Base-by-base conservation (phyloP, 169 alveolate genomes). In the Perkinsus marinus region DNA sequence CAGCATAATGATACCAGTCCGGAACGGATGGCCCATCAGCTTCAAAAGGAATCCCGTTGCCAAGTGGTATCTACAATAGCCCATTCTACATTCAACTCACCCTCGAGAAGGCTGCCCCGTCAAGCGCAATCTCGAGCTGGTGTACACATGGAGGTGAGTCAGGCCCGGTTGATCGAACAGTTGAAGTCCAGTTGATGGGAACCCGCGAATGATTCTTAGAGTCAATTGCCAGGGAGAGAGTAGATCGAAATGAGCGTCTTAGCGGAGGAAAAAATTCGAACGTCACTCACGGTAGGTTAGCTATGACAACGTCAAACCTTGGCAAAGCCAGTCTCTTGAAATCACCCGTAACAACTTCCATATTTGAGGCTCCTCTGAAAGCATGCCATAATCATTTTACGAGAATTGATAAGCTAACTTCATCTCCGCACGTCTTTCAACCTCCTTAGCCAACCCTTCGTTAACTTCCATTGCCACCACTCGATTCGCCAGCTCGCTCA, bases 361-460 rank as follows among this genome's bases (percentile, higher is more conserved):
- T 97, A 96, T 41, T 91, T 95, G 92, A 93, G 94, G 9, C 98
- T 97, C 93, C 96, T 95, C 79, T 57, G 79, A 57, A 57, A 57
- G 22, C 36, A 57, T 13, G 22, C 79, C 5, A 30, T 7, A 19
- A 30, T 57, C 10, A 10, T 10, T 41, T 41, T 30, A 57, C 26
- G 36, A 26, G 5, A 30, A 30, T 19, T 26, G 79, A 57, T 30
- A 0, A 7, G 79, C 34, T 2, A 26, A 57, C 79, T 57, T 57
- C 79, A 57, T 57, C 22, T 57, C 79, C 5, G 79, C 79, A 94
- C 99, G 96, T 93, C 98, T 97, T 91, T 97, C 96, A 46, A 98
- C 98, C 95, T 98, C 99, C 43, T 99, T 98, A 38, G 98, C 98
- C 99, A 98, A 98, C 93, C 99, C 95, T 57, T 98, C 98, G 95